These are phyloP conservation scores for Naganishia friedmannii DNA, from an alignment of 768 basidiomycete species.

Conservation along the genomic window DNA sequence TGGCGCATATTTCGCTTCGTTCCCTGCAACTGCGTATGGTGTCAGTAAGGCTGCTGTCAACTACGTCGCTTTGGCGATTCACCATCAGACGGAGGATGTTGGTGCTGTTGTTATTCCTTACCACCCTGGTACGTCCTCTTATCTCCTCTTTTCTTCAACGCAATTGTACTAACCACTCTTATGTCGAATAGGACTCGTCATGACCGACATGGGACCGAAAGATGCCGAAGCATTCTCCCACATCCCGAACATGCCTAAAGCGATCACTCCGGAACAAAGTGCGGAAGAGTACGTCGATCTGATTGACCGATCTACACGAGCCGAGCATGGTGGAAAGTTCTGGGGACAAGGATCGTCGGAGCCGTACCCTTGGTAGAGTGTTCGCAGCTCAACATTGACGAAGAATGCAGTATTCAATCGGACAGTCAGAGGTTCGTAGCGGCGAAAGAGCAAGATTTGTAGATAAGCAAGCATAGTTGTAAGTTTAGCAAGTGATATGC, in stretches of 20 bases:
- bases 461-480: too few relatives aligned
- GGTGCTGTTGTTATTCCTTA: constrained; percentile 12
- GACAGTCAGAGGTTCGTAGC: too few relatives aligned
- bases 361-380: constrained; percentile 4
- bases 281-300: not conserved
- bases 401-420: too few relatives aligned
- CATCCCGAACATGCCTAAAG: not conserved
- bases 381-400: too few relatives aligned
- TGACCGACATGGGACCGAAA: constrained; percentile 23
- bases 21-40: constrained; percentile 27
- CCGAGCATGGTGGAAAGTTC: constrained; percentile 14
- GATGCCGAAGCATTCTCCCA: not conserved
- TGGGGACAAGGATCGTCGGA: constrained; percentile 2
- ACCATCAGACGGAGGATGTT: constrained; percentile 22
- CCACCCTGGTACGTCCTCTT: constrained; percentile 23
- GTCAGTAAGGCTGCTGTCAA: constrained; percentile 35
- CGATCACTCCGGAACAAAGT: not conserved
- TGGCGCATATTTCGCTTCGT: not conserved
- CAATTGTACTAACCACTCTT: not conserved
- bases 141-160: not conserved
- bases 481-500: too few relatives aligned
- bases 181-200: constrained; percentile 6
- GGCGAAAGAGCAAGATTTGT: too few relatives aligned
- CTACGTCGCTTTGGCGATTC: constrained; percentile 33
- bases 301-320: not conserved